Conservation (phyloP, 106 monocot species). For the Ottelia alismoides region DNA sequence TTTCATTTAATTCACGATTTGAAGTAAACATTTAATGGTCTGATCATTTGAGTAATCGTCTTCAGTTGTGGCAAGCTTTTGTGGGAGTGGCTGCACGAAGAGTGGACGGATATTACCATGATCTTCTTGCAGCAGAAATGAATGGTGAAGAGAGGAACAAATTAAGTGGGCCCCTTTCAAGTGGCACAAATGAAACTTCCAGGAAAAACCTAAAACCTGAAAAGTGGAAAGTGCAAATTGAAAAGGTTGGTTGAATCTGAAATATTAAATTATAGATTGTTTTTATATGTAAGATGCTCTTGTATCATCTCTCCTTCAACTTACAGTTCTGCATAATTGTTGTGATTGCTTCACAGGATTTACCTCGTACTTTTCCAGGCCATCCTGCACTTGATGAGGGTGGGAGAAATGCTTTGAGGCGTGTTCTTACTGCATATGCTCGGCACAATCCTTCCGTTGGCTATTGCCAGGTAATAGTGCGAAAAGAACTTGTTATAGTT, state of each 20-base stretch:
- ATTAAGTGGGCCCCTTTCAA: slow-evolving; percentile 5
- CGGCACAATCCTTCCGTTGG: slow-evolving; percentile 96
- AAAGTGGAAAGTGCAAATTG: slow-evolving; percentile 96
- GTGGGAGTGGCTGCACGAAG: slow-evolving; percentile 58
- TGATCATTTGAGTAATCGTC: no score
- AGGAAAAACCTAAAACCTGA: slow-evolving; percentile 26
- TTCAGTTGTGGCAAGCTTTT: slow-evolving; percentile 97
- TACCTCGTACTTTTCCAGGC: slow-evolving; percentile 95
- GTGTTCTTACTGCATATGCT: slow-evolving; percentile 94
- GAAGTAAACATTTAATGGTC: no score
- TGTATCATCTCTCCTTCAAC: no score
- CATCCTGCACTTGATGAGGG: slow-evolving; percentile 94
- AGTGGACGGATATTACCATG: slow-evolving; percentile 60
- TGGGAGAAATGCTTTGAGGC: slow-evolving; percentile 91
- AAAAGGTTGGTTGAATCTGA: no score
- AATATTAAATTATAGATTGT: no score
- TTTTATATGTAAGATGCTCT: no score
- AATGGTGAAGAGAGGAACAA: slow-evolving; percentile 18
- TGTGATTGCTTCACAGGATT: slow-evolving; percentile 88
- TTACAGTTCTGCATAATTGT: no score
- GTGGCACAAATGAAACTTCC: slow-evolving; percentile 9
- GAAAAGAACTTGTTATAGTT: no score
- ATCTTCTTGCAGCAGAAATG: slow-evolving; percentile 26
- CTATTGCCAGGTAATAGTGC: slow-evolving; percentile 99
- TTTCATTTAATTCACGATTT: no score